These are phyloP conservation scores for Metarhizium brunneum DNA, from an alignment of 2,329 filamentous ascomycete species.

Conservation along the genomic window DNA sequence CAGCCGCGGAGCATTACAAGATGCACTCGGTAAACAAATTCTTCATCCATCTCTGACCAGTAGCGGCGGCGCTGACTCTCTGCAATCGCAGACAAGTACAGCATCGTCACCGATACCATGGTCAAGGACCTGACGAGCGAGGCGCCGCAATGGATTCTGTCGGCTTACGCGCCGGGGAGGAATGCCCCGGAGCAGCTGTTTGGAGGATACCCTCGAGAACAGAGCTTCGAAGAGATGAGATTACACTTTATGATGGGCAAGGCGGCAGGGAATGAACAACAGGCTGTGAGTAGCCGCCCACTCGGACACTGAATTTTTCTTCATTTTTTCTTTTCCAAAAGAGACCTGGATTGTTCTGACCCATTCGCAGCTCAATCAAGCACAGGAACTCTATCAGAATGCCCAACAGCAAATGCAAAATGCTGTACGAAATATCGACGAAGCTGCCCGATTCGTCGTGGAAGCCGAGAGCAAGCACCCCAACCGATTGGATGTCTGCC, in stretches of 20 bases:
- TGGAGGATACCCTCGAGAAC: slow-evolving; percentile 68
- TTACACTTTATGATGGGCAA: slow-evolving; percentile 58
- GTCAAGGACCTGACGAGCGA: slow-evolving; percentile 60
- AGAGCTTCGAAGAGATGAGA: slow-evolving; percentile 82
- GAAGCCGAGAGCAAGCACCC: slow-evolving; percentile 61
- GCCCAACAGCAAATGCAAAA: slow-evolving; percentile 63
- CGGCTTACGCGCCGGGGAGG: slow-evolving; percentile 70
- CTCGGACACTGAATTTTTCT: not conserved
- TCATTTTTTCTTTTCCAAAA: too few species aligned
- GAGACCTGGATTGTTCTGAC: slow-evolving; percentile 5
- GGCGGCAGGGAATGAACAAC: slow-evolving; percentile 49
- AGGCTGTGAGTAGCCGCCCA: slow-evolving; percentile 32
- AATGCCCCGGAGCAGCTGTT: slow-evolving; percentile 77
- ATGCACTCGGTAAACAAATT: slow-evolving; percentile 13
- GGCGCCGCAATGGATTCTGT: slow-evolving; percentile 75
- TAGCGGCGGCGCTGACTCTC: slow-evolving; percentile 4
- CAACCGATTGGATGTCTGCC: slow-evolving; percentile 60
- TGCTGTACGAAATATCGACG: slow-evolving; percentile 59
- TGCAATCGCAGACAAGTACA: slow-evolving; percentile 28
- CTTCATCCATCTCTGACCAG: not conserved
- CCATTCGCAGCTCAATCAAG: slow-evolving; percentile 43
- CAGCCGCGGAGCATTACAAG: slow-evolving; percentile 15
- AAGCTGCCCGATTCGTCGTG: slow-evolving; percentile 61
- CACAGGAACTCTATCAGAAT: slow-evolving; percentile 51
- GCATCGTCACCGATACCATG: slow-evolving; percentile 50